A percentile compares a stretch with the other conserved stretches of the same genome.
These are phyloP conservation scores for Pleurotus ostreatus DNA, from an alignment of 768 basidiomycete genomes.

Conservation along the genomic window DNA sequence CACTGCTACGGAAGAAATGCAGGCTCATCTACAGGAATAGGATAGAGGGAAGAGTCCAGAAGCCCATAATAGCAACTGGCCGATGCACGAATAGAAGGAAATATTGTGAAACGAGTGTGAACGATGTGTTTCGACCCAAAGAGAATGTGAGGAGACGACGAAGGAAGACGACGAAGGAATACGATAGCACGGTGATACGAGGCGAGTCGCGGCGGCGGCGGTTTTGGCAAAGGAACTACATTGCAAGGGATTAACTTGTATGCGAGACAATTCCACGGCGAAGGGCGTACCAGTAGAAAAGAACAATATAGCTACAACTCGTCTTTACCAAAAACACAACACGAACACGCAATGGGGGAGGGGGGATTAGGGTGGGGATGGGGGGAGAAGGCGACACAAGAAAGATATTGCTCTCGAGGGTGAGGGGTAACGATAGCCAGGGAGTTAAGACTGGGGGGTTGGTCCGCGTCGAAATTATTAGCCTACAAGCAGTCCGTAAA, in stretches of 20 bases:
- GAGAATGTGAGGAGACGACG: neutral
- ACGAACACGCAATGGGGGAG: neutral
- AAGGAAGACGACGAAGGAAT: neutral
- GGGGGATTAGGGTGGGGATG: neutral
- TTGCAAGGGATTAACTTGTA: slow-evolving; percentile 6
- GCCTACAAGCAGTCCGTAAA: slow-evolving; percentile 2
- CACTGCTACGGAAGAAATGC: neutral
- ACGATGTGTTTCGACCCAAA: neutral
- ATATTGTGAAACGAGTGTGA: neutral
- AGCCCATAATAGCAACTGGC: neutral
- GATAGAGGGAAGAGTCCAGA: slow-evolving; percentile 1
- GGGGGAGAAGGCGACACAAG: neutral
- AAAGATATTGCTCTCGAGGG: neutral
- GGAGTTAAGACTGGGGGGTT: neutral
- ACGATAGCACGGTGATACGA: neutral
- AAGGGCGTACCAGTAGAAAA: slow-evolving; percentile 8
- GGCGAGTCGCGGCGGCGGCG: neutral
- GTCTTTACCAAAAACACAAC: slow-evolving; percentile 7
- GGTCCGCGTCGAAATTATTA: slow-evolving; percentile 1
- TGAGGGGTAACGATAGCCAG: neutral
- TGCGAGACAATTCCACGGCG: slow-evolving; percentile 6
- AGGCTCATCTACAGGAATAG: slow-evolving; percentile 2
- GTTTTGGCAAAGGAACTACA: slow-evolving; percentile 6
- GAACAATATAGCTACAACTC: slow-evolving; percentile 6
- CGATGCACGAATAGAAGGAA: neutral